phyloP scores from a whole-genome alignment of 75 land plant species.

The Cunninghamia lanceolata region DNA sequence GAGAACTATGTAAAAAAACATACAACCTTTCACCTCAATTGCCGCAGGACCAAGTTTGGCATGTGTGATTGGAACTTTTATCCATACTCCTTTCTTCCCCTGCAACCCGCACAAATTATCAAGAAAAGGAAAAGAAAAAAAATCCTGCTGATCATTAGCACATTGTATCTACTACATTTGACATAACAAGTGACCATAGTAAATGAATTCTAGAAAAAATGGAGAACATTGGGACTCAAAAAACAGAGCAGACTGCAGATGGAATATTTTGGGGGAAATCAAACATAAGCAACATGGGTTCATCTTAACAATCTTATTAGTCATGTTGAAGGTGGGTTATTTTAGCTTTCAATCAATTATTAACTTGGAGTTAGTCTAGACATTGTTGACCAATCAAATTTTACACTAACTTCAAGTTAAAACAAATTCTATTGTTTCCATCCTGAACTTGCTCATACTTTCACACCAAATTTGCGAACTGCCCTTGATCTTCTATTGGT shows the following conservation, averaged over 20 bases:
- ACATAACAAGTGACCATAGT: not conserved
- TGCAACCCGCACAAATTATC: not conserved
- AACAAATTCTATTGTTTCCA: no score
- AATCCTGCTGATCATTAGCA: not conserved
- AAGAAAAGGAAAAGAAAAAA: not conserved
- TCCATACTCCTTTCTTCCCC: slow-evolving; percentile 40
- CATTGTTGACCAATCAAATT: no score
- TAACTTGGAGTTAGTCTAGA: no score
- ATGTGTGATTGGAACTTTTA: slow-evolving; percentile 15
- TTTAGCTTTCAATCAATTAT: no score
- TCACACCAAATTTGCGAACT: no score
- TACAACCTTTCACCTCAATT: slow-evolving; percentile 17
- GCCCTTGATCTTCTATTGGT: no score
- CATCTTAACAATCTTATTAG: not conserved
- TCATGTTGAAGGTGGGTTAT: no score
- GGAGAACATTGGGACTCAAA: not conserved
- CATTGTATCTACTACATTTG: not conserved
- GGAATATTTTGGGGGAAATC: not conserved
- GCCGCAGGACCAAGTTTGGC: slow-evolving; percentile 31
- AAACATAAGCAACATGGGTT: not conserved
- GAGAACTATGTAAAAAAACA: not conserved
- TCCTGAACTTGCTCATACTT: no score
- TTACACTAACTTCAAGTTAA: no score
- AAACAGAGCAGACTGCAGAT: not conserved
- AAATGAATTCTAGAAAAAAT: not conserved